Evolutionary conservation across 169 alveolate species (phyloP).

Genomic region (Blepharisma undulans): DNA sequence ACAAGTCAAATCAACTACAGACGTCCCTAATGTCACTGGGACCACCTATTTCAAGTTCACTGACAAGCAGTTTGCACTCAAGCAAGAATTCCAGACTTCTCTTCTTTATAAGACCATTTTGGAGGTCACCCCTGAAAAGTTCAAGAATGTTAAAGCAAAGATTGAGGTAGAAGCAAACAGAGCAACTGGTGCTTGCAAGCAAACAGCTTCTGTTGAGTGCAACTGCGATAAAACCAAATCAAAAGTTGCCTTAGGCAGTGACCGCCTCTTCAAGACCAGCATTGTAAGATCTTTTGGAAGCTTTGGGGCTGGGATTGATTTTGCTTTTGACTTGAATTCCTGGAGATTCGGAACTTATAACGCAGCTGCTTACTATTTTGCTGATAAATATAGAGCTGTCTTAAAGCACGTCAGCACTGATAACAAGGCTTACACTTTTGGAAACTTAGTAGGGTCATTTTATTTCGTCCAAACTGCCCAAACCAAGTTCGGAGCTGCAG

Average conservation of each 20-base stretch:
- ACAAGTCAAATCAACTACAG: neutral
- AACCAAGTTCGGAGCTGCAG: neutral
- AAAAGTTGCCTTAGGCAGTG: neutral
- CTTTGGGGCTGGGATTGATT: slow-evolving; percentile 19
- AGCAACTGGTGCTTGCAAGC: neutral
- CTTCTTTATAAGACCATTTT: neutral
- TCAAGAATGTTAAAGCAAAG: neutral
- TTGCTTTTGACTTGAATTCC: neutral
- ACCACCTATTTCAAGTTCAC: neutral
- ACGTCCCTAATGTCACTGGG: neutral
- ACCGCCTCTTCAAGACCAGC: neutral
- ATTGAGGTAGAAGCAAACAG: neutral
- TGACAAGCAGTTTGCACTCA: neutral
- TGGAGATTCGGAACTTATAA: slow-evolving; percentile 17
- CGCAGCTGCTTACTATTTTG: slow-evolving; percentile 5
- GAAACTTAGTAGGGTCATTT: slow-evolving; percentile 1
- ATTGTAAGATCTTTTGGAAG: neutral
- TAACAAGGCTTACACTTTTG: slow-evolving; percentile 11
- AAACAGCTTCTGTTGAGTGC: neutral
- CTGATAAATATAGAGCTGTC: neutral
- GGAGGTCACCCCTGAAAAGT: slow-evolving; percentile 6
- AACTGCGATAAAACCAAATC: neutral
- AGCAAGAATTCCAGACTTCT: slow-evolving; percentile 13
- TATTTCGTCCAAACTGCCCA: neutral
- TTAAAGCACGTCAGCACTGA: slow-evolving; percentile 11